These are phyloP conservation scores for Mycena amicta DNA, from an alignment of 768 basidiomycete species.

Conservation along the genomic window DNA sequence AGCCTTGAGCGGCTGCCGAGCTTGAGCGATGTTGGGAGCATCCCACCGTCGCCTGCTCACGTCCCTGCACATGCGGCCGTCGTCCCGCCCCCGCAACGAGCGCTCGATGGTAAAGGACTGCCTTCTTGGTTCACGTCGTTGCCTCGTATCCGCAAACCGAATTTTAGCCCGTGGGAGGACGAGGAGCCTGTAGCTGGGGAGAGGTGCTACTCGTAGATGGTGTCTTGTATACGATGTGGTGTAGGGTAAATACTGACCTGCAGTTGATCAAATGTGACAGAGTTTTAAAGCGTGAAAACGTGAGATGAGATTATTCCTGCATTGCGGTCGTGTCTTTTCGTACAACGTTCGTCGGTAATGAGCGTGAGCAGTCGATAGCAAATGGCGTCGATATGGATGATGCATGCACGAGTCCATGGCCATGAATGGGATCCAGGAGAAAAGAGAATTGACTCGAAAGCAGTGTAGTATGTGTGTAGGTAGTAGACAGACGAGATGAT, in stretches of 20 bases:
- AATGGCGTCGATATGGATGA: neutral
- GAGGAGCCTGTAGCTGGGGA: conserved; percentile 46
- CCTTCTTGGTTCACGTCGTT: conserved; percentile 24
- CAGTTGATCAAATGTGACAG: neutral
- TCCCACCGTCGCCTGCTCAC: conserved; percentile 68
- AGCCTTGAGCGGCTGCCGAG: conserved; percentile 80
- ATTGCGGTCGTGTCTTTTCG: conserved; percentile 20
- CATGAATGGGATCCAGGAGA: neutral
- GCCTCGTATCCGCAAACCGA: conserved; percentile 65
- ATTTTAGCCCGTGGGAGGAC: conserved; percentile 85
- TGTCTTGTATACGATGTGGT: neutral
- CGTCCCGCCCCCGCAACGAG: too few relatives aligned
- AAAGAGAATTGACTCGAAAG: neutral
- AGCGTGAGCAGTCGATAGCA: conserved; percentile 10
- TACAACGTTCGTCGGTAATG: conserved; percentile 21
- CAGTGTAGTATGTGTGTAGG: conserved; percentile 1
- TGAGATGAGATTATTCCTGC: conserved; percentile 2
- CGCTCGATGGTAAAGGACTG: neutral
- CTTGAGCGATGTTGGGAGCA: conserved; percentile 73
- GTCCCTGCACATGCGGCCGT: conserved; percentile 68
- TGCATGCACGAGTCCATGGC: neutral
- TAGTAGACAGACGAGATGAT: too few relatives aligned
- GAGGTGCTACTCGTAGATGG: conserved; percentile 4
- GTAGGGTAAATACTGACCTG: neutral
- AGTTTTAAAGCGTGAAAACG: neutral